phyloP scores from a whole-genome alignment of 2,329 filamentous ascomycete species.

The Fusarium begoniae region DNA sequence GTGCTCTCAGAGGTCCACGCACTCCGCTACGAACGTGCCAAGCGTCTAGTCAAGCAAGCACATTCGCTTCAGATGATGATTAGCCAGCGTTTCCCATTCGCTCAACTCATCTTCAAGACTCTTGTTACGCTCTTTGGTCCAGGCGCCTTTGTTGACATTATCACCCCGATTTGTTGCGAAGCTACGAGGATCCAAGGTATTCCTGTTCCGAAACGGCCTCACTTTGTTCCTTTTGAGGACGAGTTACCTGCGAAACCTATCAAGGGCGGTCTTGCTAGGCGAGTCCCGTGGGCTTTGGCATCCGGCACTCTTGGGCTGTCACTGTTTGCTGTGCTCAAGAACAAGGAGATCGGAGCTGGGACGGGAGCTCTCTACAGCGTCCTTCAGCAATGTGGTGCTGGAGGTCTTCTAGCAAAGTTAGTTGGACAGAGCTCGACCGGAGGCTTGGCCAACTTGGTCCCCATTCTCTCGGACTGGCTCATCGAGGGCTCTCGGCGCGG shows the following conservation, averaged over 20 bases:
- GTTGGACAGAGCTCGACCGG: fast-evolving
- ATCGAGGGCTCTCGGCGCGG: background rate
- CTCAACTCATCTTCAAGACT: background rate
- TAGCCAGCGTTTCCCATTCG: background rate
- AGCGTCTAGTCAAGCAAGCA: background rate
- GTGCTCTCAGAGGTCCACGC: background rate
- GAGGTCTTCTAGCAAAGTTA: background rate
- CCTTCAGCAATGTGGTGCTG: background rate
- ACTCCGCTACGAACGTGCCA: background rate
- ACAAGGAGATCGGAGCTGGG: fast-evolving
- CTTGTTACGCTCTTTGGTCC: fast-evolving
- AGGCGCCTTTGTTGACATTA: background rate
- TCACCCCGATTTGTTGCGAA: background rate
- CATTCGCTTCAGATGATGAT: background rate
- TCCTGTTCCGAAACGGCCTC: background rate
- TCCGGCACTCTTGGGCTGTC: background rate
- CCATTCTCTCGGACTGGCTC: fast-evolving
- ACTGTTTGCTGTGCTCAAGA: background rate
- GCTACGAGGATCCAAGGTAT: background rate
- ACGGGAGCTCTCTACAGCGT: fast-evolving
- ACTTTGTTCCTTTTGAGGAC: background rate
- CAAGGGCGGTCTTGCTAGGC: background rate
- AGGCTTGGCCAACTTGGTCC: background rate
- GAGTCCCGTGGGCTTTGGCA: background rate
- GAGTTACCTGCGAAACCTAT: background rate